These are phyloP conservation scores for Scheffersomyces stipitis DNA, from an alignment of 805 yeast species.

Conservation along the genomic window DNA sequence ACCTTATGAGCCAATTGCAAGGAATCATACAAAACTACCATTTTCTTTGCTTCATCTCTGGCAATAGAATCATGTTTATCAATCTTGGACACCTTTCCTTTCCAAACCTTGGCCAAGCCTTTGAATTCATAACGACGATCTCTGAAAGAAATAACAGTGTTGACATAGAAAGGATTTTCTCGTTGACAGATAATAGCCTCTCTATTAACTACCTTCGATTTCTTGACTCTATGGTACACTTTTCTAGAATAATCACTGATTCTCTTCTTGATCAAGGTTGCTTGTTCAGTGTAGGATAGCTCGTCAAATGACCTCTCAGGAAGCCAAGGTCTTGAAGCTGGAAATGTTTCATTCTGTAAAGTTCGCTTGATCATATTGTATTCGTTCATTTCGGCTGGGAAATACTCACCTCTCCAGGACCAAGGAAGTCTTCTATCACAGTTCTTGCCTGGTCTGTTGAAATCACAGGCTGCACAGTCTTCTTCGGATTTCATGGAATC, in stretches of 20 bases:
- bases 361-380: slow-evolving; percentile 87
- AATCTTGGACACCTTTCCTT: slow-evolving; percentile 66
- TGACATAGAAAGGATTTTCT: slow-evolving; percentile 94
- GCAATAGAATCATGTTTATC: slow-evolving; percentile 53
- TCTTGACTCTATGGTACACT: slow-evolving; percentile 77
- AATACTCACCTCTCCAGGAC: slow-evolving; percentile 98
- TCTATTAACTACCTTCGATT: slow-evolving; percentile 79
- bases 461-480: slow-evolving; percentile 97
- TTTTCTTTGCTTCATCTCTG: slow-evolving; percentile 88
- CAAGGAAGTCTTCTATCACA: slow-evolving; percentile 92
- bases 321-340: slow-evolving; percentile 54
- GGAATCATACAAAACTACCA: slow-evolving; percentile 92
- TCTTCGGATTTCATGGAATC: slow-evolving; percentile 95
- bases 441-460: slow-evolving; percentile 88
- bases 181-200: slow-evolving; percentile 96
- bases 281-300: slow-evolving; percentile 75
- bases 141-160: slow-evolving; percentile 91
- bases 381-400: slow-evolving; percentile 88
- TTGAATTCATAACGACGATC: slow-evolving; percentile 96
- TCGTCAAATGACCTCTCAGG: slow-evolving; percentile 73
- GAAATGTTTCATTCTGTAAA: slow-evolving; percentile 73
- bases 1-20: slow-evolving; percentile 96
- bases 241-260: slow-evolving; percentile 82
- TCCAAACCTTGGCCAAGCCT: slow-evolving; percentile 92
- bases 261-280: slow-evolving; percentile 69